Percentiles rank a stretch among this genome's conserved stretches.
These are phyloP conservation scores for Claviceps monticola DNA, from an alignment of 2,329 filamentous ascomycete species.

Conservation along the genomic window DNA sequence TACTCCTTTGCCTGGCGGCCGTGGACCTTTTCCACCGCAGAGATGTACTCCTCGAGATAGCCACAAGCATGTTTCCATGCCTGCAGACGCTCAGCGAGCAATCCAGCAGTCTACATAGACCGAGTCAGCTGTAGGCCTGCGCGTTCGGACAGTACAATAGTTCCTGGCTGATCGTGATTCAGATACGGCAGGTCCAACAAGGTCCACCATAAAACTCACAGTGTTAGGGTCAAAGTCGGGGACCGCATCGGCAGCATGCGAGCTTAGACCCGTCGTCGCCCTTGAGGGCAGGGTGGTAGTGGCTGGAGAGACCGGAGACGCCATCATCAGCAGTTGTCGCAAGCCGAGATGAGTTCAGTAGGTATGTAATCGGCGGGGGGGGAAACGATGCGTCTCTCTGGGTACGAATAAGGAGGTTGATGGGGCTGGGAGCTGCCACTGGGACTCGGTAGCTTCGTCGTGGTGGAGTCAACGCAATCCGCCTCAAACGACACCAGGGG, in stretches of 20 bases:
- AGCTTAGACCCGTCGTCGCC: constrained; percentile 31
- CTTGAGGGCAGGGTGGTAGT: constrained; percentile 28
- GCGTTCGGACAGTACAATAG: too few relatives aligned
- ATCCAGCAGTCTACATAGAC: constrained; percentile 47
- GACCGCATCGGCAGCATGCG: constrained; percentile 41
- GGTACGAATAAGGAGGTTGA: neutral
- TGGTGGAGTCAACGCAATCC: too few relatives aligned
- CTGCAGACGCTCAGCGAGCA: constrained; percentile 75
- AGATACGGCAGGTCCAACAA: too few relatives aligned
- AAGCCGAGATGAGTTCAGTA: neutral
- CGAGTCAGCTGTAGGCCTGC: too few relatives aligned
- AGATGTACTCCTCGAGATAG: constrained; percentile 84
- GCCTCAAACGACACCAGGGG: too few relatives aligned
- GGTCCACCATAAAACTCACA: constrained; percentile 24
- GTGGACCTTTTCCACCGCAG: constrained; percentile 73
- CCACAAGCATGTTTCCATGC: constrained; percentile 93
- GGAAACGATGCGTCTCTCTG: neutral
- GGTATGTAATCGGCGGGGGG: neutral
- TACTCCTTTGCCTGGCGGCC: constrained; percentile 83
- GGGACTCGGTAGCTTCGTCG: too few relatives aligned
- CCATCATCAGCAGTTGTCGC: constrained; percentile 10
- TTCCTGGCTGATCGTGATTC: too few relatives aligned
- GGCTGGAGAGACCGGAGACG: constrained; percentile 17
- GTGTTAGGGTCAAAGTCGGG: constrained; percentile 44
- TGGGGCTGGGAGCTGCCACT: too few relatives aligned